These are phyloP conservation scores for Aspergillus olivimuriae DNA, from an alignment of 495 filamentous ascomycete genomes.

Conservation along the genomic window DNA sequence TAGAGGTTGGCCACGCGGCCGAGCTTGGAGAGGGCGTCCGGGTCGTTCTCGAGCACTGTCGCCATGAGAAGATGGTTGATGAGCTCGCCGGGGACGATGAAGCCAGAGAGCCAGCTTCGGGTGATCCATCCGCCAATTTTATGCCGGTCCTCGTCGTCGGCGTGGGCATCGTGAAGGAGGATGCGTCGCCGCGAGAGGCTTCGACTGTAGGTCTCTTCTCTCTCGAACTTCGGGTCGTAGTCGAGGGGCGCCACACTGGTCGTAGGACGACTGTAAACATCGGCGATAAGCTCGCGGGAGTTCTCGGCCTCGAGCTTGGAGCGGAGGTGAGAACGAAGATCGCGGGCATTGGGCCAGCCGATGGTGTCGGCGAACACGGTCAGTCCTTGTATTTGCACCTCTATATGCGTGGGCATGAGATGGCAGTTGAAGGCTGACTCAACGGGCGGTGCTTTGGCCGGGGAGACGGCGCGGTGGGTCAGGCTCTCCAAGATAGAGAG, in stretches of 20 bases:
- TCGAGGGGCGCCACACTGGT: background rate
- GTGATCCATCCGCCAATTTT: constrained; percentile 66
- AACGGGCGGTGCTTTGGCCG: background rate
- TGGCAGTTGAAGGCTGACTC: constrained; percentile 35
- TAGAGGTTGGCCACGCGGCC: constrained; percentile 67
- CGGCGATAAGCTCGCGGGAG: constrained; percentile 5
- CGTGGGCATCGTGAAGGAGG: constrained; percentile 15
- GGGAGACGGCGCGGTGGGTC: constrained; percentile 13
- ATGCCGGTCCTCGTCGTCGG: constrained; percentile 3
- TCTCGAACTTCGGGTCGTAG: background rate
- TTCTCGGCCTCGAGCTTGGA: constrained; percentile 12
- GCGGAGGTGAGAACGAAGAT: constrained; percentile 20
- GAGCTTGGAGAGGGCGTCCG: constrained; percentile 54
- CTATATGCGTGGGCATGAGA: constrained; percentile 31
- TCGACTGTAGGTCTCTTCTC: constrained; percentile 27
- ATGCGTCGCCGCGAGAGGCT: constrained; percentile 24
- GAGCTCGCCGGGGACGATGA: constrained; percentile 70
- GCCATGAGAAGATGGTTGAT: constrained; percentile 73
- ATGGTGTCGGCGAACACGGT: constrained; percentile 44
- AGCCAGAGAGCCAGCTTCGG: constrained; percentile 68
- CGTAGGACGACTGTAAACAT: constrained; percentile 6
- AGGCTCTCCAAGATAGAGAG: constrained; percentile 24
- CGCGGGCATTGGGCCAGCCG: constrained; percentile 41
- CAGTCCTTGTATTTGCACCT: constrained; percentile 44
- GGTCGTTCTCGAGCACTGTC: constrained; percentile 70